These are phyloP conservation scores for Hanseniaspora vineae DNA, from an alignment of 805 yeast species.

Conservation along the genomic window DNA sequence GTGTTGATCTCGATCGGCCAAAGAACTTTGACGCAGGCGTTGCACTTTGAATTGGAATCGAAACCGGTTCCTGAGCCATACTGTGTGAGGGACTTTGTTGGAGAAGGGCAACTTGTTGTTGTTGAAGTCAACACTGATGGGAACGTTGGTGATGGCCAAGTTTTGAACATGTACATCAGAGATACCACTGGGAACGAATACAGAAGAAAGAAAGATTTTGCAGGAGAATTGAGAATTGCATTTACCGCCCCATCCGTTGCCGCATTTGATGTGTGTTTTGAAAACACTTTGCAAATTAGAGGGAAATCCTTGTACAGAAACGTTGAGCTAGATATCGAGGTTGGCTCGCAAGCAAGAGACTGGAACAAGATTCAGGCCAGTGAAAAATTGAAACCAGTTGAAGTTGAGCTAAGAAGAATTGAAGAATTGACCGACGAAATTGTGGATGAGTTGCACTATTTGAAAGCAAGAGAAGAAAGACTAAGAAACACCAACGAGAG, in stretches of 20 bases:
- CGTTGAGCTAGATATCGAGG: conserved; percentile 81
- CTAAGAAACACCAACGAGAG: conserved; percentile 95
- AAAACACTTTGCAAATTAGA: conserved; percentile 36
- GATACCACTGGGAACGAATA: conserved; percentile 82
- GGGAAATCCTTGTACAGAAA: conserved; percentile 45
- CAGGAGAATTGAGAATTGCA: conserved; percentile 59
- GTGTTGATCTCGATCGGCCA: background rate
- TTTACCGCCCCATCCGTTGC: conserved; percentile 69
- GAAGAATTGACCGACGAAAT: conserved; percentile 82
- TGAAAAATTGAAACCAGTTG: conserved; percentile 87
- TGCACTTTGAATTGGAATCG: conserved; percentile 44
- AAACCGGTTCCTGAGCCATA: conserved; percentile 38
- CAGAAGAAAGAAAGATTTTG: conserved; percentile 63
- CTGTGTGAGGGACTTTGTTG: conserved; percentile 87
- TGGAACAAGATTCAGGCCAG: conserved; percentile 92
- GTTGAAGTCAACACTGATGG: conserved; percentile 71
- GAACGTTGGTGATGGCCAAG: conserved; percentile 75
- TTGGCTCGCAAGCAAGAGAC: conserved; percentile 95
- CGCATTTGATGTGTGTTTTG: conserved; percentile 86
- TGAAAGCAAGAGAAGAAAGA: conserved; percentile 78
- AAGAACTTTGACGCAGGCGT: conserved; percentile 14
- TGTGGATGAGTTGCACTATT: conserved; percentile 63
- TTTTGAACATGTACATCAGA: conserved; percentile 48
- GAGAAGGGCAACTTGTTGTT: conserved; percentile 76
- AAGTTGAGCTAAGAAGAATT: conserved; percentile 75